Conservation (phyloP, 2,329 filamentous ascomycete species). For the Harringtonia lauricola region DNA sequence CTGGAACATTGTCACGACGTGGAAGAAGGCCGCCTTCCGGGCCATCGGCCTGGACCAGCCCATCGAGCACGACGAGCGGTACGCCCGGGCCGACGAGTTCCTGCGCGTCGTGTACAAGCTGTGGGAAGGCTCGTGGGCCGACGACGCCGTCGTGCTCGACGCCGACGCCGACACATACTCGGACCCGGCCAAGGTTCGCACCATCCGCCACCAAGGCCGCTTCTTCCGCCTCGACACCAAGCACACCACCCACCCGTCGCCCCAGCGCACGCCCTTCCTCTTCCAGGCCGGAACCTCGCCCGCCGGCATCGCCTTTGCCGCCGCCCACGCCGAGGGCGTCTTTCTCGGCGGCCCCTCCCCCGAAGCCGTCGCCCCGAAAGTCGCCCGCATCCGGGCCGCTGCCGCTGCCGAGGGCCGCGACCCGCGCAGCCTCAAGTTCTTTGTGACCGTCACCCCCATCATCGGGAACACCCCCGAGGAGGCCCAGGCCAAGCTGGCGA, state of each 20-base stretch:
- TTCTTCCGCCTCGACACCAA: slow-evolving; percentile 5
- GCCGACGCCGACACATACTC: slow-evolving; percentile 2
- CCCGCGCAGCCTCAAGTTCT: slow-evolving; percentile 12
- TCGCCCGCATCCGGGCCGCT: slow-evolving; percentile 27
- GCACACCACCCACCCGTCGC: slow-evolving; percentile 16
- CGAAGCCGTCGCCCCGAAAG: slow-evolving; percentile 4
- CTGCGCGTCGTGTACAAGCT: slow-evolving; percentile 12
- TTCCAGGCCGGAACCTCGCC: slow-evolving; percentile 15
- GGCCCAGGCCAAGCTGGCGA: slow-evolving; percentile 35
- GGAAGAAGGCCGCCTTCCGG: slow-evolving; percentile 10
- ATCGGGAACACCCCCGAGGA: slow-evolving; percentile 13
- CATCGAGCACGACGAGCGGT: slow-evolving; percentile 13
- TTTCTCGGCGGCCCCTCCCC: slow-evolving; percentile 12
- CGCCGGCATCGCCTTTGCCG: slow-evolving; percentile 13
- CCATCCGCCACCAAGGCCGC: slow-evolving; percentile 8
- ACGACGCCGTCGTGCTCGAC: slow-evolving; percentile 10
- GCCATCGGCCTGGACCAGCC: slow-evolving; percentile 8
- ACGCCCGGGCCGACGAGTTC: slow-evolving; percentile 14
- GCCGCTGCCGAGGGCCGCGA: slow-evolving; percentile 10
- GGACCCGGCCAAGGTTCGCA: slow-evolving; percentile 7
- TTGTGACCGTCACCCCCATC: slow-evolving; percentile 12
- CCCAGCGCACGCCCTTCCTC: slow-evolving; percentile 12
- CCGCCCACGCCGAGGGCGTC: slow-evolving; percentile 15
- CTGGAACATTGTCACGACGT: slow-evolving; percentile 25
- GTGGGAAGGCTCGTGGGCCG: slow-evolving; percentile 5